These are phyloP conservation scores for Theobroma grandiflorum DNA, from an alignment of 441 rosid genomes.

Conservation along the genomic window DNA sequence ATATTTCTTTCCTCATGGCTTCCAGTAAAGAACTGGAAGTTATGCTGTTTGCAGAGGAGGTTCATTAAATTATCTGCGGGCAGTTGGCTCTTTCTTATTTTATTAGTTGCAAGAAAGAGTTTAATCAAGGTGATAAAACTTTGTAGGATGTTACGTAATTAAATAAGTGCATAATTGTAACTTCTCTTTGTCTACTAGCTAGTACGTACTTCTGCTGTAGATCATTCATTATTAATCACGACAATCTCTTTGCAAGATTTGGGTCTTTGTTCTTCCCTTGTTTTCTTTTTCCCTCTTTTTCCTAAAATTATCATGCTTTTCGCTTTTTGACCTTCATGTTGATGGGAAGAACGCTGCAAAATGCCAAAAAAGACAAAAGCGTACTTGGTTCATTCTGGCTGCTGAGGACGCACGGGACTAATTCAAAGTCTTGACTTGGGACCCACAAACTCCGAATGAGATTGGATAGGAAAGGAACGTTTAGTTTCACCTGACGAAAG, in stretches of 20 bases:
- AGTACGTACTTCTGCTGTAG: background rate
- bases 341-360: background rate
- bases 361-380: background rate
- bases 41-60: background rate
- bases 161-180: background rate
- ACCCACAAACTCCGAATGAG: background rate
- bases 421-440: background rate
- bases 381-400: background rate
- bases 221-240: background rate
- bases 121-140: background rate
- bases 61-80: background rate
- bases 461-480: background rate
- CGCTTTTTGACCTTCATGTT: background rate
- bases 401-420: background rate
- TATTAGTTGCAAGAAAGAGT: slow-evolving; percentile 24
- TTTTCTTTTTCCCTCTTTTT: background rate
- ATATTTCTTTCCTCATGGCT: background rate
- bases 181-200: background rate
- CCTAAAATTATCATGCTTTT: background rate
- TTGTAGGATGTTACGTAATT: background rate
- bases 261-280: background rate
- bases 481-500: slow-evolving; percentile 11
- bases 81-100: background rate
- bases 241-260: background rate
- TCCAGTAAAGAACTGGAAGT: background rate